Conservation (phyloP, 257 asterid species). For the Plectranthus barbatus region DNA sequence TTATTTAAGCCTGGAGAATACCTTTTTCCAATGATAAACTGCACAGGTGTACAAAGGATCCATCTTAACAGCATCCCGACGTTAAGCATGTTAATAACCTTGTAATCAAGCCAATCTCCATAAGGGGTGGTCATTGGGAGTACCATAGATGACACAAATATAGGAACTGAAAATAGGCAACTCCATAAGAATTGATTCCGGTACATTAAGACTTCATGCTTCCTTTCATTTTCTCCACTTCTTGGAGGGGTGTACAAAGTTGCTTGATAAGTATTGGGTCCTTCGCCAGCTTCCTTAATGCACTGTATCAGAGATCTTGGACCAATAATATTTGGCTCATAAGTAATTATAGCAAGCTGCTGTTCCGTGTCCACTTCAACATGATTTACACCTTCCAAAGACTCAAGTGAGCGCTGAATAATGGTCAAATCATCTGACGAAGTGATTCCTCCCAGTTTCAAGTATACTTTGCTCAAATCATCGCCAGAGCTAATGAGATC, state of each 20-base stretch:
- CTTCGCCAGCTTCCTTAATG: slow-evolving; percentile 57
- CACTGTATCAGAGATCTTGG: slow-evolving; percentile 82
- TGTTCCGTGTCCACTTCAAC: slow-evolving; percentile 53
- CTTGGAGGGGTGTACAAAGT: slow-evolving; percentile 69
- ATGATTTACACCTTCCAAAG: slow-evolving; percentile 72
- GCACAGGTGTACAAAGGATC: slow-evolving; percentile 96
- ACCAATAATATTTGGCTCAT: slow-evolving; percentile 76
- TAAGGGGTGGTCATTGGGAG: slow-evolving; percentile 93
- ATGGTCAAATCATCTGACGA: slow-evolving; percentile 44
- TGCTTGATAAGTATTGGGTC: slow-evolving; percentile 48
- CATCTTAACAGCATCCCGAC: slow-evolving; percentile 79
- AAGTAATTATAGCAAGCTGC: slow-evolving; percentile 47
- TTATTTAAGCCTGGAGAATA: slow-evolving; percentile 18
- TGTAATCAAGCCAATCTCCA: slow-evolving; percentile 86
- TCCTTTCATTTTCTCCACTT: slow-evolving; percentile 67
- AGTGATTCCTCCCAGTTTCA: slow-evolving; percentile 62
- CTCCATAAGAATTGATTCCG: slow-evolving; percentile 80
- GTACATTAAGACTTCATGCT: slow-evolving; percentile 53
- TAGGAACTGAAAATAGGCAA: slow-evolving; percentile 81
- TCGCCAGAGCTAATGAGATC: slow-evolving; percentile 74
- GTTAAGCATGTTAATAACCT: slow-evolving; percentile 71
- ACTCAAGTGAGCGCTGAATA: slow-evolving; percentile 49
- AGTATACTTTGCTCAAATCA: slow-evolving; percentile 63
- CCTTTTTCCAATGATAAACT: slow-evolving; percentile 89
- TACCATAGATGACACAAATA: slow-evolving; percentile 74